Conservation (phyloP, 2,329 filamentous ascomycete species). For the Raffaelea albimanens region DNA sequence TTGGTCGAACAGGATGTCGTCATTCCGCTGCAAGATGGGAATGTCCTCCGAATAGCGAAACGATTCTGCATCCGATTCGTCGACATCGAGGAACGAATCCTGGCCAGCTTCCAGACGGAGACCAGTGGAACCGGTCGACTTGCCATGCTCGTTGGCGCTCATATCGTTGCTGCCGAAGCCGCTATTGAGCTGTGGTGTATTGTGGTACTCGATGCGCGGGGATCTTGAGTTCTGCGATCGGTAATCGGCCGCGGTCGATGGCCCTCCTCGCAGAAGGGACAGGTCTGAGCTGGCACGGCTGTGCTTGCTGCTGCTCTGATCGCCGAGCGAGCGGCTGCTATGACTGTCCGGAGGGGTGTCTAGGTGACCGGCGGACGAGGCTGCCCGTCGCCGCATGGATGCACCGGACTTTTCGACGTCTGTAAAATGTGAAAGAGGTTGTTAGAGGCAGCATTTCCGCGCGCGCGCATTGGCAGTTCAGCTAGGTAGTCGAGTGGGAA, state of each 20-base stretch:
- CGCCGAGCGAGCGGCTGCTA: constrained; percentile 43
- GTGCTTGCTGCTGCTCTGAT: constrained; percentile 48
- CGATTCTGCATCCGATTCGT: constrained; percentile 61
- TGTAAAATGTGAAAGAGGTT: constrained; percentile 1
- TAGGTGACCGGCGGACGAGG: constrained; percentile 54
- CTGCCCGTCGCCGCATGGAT: constrained; percentile 42
- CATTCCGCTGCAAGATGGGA: constrained; percentile 56
- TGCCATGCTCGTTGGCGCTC: constrained; percentile 34
- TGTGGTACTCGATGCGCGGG: constrained; percentile 36
- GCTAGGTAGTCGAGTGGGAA: too few species aligned
- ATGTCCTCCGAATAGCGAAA: constrained; percentile 58
- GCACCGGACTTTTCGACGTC: constrained; percentile 25
- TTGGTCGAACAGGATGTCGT: constrained; percentile 50
- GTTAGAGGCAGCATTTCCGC: too few species aligned
- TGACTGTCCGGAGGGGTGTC: constrained; percentile 42
- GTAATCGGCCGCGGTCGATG: constrained; percentile 29
- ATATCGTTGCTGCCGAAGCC: constrained; percentile 24
- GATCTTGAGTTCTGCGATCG: constrained; percentile 33
- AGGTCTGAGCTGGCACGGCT: constrained; percentile 64
- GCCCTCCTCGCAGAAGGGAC: constrained; percentile 47
- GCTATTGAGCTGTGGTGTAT: constrained; percentile 19
- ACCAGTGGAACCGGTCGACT: constrained; percentile 38
- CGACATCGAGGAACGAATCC: constrained; percentile 56
- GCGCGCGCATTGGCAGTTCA: too few species aligned
- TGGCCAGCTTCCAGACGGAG: constrained; percentile 39